These are phyloP conservation scores for Spinacia oleracea DNA, from an alignment of 179 eudicot species.

Conservation along the genomic window DNA sequence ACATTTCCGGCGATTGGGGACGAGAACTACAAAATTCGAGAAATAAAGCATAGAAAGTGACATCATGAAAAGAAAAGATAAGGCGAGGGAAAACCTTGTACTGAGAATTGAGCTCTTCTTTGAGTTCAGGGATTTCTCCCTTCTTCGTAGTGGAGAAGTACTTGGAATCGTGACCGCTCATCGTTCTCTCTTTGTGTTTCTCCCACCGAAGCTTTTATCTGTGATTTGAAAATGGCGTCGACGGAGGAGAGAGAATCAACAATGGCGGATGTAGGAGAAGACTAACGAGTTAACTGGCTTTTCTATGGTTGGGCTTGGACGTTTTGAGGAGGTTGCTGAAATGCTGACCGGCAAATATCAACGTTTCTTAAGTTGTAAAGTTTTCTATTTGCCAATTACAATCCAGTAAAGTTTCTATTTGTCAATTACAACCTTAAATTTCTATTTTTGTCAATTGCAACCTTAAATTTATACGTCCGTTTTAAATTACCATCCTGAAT, in stretches of 20 bases:
- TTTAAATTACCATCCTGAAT: too few relatives aligned
- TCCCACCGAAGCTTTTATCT: background rate
- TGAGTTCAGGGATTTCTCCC: slow-evolving; percentile 99
- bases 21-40: background rate
- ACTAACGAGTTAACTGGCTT: slow-evolving; percentile 6
- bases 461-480: too few relatives aligned
- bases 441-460: too few relatives aligned
- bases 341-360: too few relatives aligned
- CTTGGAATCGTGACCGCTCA: slow-evolving; percentile 99
- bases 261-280: background rate
- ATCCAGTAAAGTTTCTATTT: too few relatives aligned
- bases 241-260: background rate
- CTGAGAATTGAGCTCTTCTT: slow-evolving; percentile 99
- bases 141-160: slow-evolving; percentile 99
- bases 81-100: slow-evolving; percentile 59
- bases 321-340: background rate
- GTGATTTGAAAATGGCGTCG: slow-evolving; percentile 22
- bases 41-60: background rate
- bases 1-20: slow-evolving; percentile 8
- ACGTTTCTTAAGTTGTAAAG: too few relatives aligned
- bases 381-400: too few relatives aligned
- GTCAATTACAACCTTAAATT: too few relatives aligned
- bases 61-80: background rate
- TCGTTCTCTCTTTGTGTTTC: slow-evolving; percentile 17
- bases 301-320: background rate